Percentiles rank a stretch among this genome's conserved stretches.
Evolutionary conservation across 352 stramenopile species (phyloP).

Genomic region (Phytophthora cajani): DNA sequence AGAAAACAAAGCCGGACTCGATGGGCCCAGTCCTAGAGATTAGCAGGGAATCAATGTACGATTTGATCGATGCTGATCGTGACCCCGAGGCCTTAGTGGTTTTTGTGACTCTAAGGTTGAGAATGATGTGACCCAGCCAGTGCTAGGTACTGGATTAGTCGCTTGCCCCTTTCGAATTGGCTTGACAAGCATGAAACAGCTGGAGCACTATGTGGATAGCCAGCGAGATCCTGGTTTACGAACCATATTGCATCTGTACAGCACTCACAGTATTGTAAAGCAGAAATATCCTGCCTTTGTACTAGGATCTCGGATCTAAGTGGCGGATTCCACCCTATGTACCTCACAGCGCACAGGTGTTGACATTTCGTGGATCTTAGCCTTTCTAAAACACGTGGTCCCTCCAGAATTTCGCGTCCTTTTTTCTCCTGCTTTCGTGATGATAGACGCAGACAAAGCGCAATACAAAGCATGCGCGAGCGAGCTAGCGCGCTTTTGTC

Average conservation of each 20-base stretch:
- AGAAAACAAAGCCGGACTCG: neutral
- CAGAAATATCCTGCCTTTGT: constrained; percentile 13
- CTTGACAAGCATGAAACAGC: neutral
- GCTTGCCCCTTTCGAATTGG: constrained; percentile 1
- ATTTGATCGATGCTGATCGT: neutral
- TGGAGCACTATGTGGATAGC: neutral
- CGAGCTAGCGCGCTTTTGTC: neutral
- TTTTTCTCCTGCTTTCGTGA: neutral
- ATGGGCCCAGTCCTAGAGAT: neutral
- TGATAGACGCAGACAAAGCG: neutral
- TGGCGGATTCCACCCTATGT: constrained; percentile 3
- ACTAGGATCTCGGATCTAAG: constrained; percentile 3
- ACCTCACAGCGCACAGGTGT: neutral
- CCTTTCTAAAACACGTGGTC: constrained; percentile 1
- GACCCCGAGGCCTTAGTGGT: neutral
- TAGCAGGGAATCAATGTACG: neutral
- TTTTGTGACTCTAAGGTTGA: neutral
- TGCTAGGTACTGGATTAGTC: neutral
- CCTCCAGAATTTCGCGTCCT: constrained; percentile 1
- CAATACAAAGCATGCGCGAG: neutral
- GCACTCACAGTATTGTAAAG: constrained; percentile 6
- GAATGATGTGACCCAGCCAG: neutral
- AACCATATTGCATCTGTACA: neutral
- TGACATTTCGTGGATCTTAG: constrained; percentile 1
- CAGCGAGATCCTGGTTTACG: neutral